Base-by-base conservation (phyloP, 2,329 filamentous ascomycete species). In the Metarhizium anisopliae region DNA sequence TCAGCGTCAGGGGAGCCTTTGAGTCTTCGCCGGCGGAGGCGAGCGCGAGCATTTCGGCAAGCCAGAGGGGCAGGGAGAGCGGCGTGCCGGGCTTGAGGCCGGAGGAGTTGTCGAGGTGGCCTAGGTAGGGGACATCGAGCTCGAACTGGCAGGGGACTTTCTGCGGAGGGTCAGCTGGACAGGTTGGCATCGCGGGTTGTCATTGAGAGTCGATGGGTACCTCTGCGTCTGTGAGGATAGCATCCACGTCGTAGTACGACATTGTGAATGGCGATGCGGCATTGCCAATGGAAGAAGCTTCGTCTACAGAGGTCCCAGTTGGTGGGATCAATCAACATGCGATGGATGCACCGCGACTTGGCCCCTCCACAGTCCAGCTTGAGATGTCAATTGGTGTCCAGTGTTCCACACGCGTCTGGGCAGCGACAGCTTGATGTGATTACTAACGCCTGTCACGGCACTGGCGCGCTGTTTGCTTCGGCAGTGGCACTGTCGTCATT, bases 81-180 rank as follows among this genome's bases (percentile, higher is more conserved):
- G 86, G 84, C 1, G 90, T 93, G 58, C 89, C 89, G 55, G 85
- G 74, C 70, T 93, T 94, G 64, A 97, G 85, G 68, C 88, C 73
- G 36, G 79, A 74, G 66, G 90, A 93, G 66, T 91, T 91, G 72
- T 95, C 91, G 58, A 99, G 80, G 69, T 95, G 90, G 62, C 92
- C 92, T 50, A 97, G 82, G 56, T 89, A 85, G 20, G 91, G 87
- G 36, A 96, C 86, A 58, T 93, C 88, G 66, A 96, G 82, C 67
- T 96, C 89, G 73, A 97, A 96, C 53, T 89, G 95, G 76, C 92
- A 96, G 45, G 94, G 93, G 36, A 96, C 83, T 88, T 96, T 97
- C 85, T 96, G 63, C 2, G 18, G 51, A 40, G 36, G 35, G 47
- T 45, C 47, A 35, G 32, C 32, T 35, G 32, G 36, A 13, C 10